phyloP scores from a whole-genome alignment of 768 basidiomycete species.

The Trametes gibbosa region DNA sequence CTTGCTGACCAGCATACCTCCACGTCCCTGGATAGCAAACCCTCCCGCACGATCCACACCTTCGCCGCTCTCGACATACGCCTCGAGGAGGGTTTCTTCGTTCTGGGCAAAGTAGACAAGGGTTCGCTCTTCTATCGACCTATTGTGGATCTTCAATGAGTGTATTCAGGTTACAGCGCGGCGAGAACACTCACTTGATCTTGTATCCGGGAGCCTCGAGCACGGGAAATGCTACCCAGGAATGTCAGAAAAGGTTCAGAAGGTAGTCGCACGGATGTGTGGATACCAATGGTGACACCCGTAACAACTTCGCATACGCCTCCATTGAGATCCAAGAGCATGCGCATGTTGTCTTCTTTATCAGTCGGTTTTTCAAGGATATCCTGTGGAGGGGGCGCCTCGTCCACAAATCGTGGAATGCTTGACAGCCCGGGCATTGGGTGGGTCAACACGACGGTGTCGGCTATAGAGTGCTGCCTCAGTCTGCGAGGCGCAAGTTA shows the following conservation, averaged over 20 bases:
- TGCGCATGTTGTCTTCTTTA: constrained; percentile 80
- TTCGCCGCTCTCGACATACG: constrained; percentile 85
- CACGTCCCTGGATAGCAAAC: constrained; percentile 90
- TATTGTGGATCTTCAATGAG: constrained; percentile 27
- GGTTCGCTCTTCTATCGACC: constrained; percentile 80
- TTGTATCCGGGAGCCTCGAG: constrained; percentile 74
- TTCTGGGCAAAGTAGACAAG: constrained; percentile 76
- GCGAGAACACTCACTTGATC: constrained; percentile 49
- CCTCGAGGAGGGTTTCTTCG: constrained; percentile 54
- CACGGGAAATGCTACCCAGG: constrained; percentile 63
- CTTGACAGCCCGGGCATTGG: constrained; percentile 58
- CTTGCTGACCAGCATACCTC: constrained; percentile 76
- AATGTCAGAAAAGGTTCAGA: not conserved
- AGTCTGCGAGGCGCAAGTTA: not conserved
- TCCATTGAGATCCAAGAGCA: constrained; percentile 87
- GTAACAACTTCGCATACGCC: constrained; percentile 89
- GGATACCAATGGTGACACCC: constrained; percentile 74
- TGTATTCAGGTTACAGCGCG: not conserved
- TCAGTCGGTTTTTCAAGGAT: constrained; percentile 85
- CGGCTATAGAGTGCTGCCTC: constrained; percentile 50
- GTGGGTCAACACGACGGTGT: constrained; percentile 92
- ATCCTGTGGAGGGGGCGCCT: constrained; percentile 56
- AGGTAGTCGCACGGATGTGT: not conserved
- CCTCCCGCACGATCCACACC: constrained; percentile 89
- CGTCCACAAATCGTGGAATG: constrained; percentile 47